phyloP scores from a whole-genome alignment of 2,329 filamentous ascomycete genomes.

The Fusarium sulawesiense region DNA sequence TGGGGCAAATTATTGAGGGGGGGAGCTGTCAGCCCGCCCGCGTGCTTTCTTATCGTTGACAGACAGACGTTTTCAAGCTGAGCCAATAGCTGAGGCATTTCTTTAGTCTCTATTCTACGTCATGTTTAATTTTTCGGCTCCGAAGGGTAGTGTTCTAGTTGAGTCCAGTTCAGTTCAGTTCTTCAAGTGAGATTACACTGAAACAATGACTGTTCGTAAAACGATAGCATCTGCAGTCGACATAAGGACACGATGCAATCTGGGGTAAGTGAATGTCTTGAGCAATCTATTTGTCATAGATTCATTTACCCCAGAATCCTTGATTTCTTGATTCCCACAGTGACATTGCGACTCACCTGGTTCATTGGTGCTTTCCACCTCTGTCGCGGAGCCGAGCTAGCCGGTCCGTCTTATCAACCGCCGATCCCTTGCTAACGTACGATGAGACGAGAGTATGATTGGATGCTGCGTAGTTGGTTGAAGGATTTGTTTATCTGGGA shows the following conservation, averaged over 20 bases:
- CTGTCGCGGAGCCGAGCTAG: constrained; percentile 17
- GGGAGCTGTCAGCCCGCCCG: constrained; percentile 13
- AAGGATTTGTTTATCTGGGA: constrained; percentile 4
- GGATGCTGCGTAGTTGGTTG: neutral
- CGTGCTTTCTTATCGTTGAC: constrained; percentile 1
- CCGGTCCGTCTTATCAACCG: constrained; percentile 32
- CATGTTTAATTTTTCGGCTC: neutral
- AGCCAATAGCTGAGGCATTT: constrained; percentile 2
- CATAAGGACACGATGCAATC: constrained; percentile 19
- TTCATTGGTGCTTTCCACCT: neutral
- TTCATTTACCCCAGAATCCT: constrained; percentile 28
- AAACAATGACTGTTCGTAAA: neutral
- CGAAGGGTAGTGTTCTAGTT: neutral
- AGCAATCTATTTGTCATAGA: constrained; percentile 37
- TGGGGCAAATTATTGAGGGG: constrained; percentile 24
- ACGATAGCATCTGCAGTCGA: neutral
- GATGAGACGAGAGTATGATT: constrained; percentile 4
- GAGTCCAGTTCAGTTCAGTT: neutral
- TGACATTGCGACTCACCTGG: constrained; percentile 8
- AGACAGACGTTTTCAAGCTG: neutral
- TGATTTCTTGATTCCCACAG: constrained; percentile 9
- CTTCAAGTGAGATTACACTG: neutral
- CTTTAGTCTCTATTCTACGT: neutral
- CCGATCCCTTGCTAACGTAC: constrained; percentile 18
- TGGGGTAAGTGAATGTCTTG: constrained; percentile 28